These are phyloP conservation scores for Aspergillus mulundensis DNA, from an alignment of 495 filamentous ascomycete species.

Conservation along the genomic window DNA sequence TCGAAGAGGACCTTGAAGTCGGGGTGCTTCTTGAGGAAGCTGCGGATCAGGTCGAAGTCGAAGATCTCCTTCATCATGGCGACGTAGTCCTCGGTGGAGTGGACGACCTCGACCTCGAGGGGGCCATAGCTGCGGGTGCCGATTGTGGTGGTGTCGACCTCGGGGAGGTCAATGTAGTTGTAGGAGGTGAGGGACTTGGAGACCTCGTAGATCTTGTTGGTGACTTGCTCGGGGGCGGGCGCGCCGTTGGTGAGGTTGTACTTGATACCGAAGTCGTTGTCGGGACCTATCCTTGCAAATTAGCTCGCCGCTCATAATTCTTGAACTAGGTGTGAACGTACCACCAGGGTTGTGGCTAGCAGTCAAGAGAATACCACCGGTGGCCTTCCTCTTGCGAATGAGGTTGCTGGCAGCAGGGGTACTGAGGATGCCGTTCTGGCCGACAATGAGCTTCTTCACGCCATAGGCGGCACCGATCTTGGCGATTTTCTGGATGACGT, in stretches of 20 bases:
- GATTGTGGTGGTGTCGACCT: slow-evolving; percentile 77
- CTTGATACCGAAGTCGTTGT: slow-evolving; percentile 97
- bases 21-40: slow-evolving; percentile 75
- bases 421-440: slow-evolving; percentile 92
- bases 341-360: slow-evolving; percentile 98
- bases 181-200: slow-evolving; percentile 86
- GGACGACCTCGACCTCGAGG: slow-evolving; percentile 91
- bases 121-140: slow-evolving; percentile 78
- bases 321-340: slow-evolving; percentile 37
- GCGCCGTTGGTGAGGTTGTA: slow-evolving; percentile 97
- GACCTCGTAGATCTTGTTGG: slow-evolving; percentile 92
- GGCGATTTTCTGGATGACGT: slow-evolving; percentile 92
- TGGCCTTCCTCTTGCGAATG: slow-evolving; percentile 88
- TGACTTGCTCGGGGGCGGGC: slow-evolving; percentile 90
- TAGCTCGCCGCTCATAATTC: no score
- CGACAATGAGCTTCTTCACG: slow-evolving; percentile 96
- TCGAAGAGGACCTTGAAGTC: slow-evolving; percentile 98
- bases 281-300: slow-evolving; percentile 58
- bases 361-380: slow-evolving; percentile 92
- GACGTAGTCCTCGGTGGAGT: slow-evolving; percentile 87
- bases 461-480: slow-evolving; percentile 97
- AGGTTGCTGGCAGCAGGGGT: slow-evolving; percentile 94
- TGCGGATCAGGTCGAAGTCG: slow-evolving; percentile 91
- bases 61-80: slow-evolving; percentile 97
- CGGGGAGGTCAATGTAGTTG: slow-evolving; percentile 83